Conservation (phyloP, 129 eudicot genomes). For the Solidago caesia region DNA sequence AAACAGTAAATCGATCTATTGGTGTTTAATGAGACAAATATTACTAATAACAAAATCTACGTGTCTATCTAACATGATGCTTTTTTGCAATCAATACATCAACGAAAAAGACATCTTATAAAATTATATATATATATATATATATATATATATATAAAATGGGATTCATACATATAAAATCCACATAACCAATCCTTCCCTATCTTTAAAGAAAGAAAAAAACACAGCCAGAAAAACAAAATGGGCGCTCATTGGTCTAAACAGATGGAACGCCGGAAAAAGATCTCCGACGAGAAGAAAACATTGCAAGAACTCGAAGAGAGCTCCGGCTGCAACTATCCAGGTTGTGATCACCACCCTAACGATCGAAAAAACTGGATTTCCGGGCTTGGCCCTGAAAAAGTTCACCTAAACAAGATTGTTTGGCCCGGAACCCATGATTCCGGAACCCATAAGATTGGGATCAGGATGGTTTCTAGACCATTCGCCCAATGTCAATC, state of each 20-base stretch:
- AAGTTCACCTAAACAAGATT: conserved; percentile 58
- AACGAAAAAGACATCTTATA: conserved; percentile 27
- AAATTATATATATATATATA: conserved; percentile 3
- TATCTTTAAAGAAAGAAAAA: conserved; percentile 1
- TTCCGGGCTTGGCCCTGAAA: conserved; percentile 59
- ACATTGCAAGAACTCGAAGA: conserved; percentile 45
- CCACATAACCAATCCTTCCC: conserved; percentile 23
- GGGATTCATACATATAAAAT: conserved; percentile 19
- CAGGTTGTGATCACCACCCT: conserved; percentile 66
- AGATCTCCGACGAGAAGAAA: conserved; percentile 57
- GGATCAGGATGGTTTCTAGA: conserved; percentile 62
- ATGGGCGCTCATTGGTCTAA: conserved; percentile 80
- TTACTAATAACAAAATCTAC: conserved; percentile 4
- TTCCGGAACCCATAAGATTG: conserved; percentile 88
- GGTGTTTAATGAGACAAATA: not conserved
- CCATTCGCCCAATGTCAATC: conserved; percentile 96
- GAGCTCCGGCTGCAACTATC: conserved; percentile 54
- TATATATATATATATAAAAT: too few species aligned
- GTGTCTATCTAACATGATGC: conserved; percentile 4
- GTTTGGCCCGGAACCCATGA: conserved; percentile 99
- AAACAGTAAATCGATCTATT: not conserved
- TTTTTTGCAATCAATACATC: conserved; percentile 24
- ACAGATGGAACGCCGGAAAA: conserved; percentile 62
- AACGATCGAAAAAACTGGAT: conserved; percentile 86
- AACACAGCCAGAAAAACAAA: not conserved